phyloP scores from a whole-genome alignment of 768 basidiomycete genomes.

The Crassisporium funariophilum region DNA sequence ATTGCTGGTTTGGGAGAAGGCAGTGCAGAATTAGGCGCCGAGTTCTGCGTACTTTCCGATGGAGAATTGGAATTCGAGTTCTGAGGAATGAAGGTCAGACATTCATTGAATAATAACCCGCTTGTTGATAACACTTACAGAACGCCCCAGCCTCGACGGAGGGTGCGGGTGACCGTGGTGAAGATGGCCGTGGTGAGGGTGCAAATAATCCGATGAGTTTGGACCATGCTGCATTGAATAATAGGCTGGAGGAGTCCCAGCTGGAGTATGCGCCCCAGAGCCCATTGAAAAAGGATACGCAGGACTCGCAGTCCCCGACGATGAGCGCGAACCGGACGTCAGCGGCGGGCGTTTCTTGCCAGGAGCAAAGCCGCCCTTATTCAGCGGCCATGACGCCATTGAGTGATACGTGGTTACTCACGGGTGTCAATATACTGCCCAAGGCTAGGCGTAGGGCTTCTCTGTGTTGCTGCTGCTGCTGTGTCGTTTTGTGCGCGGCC shows the following conservation, averaged over 20 bases:
- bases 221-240: constrained; percentile 21
- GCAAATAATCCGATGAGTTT: constrained; percentile 30
- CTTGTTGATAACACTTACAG: constrained; percentile 30
- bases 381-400: constrained; percentile 13
- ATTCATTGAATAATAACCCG: not conserved
- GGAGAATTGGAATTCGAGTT: constrained; percentile 17
- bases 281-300: constrained; percentile 36
- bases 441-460: constrained; percentile 57
- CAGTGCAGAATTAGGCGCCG: constrained; percentile 13
- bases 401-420: constrained; percentile 33
- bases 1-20: constrained; percentile 18
- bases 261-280: constrained; percentile 32
- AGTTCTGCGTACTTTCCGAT: constrained; percentile 10
- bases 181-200: constrained; percentile 25
- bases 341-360: constrained; percentile 54
- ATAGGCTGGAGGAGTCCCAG: constrained; percentile 28
- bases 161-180: constrained; percentile 25
- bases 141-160: constrained; percentile 39
- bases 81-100: constrained; percentile 5
- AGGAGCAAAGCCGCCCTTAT: constrained; percentile 5
- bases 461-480: constrained; percentile 40
- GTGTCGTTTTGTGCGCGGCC: constrained; percentile 28
- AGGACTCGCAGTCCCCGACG: constrained; percentile 55
- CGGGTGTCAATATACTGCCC: constrained; percentile 62
- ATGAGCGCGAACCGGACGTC: constrained; percentile 41